Base-by-base conservation (phyloP, 768 basidiomycete species). In the Rhodotorula kratochvilovae region DNA sequence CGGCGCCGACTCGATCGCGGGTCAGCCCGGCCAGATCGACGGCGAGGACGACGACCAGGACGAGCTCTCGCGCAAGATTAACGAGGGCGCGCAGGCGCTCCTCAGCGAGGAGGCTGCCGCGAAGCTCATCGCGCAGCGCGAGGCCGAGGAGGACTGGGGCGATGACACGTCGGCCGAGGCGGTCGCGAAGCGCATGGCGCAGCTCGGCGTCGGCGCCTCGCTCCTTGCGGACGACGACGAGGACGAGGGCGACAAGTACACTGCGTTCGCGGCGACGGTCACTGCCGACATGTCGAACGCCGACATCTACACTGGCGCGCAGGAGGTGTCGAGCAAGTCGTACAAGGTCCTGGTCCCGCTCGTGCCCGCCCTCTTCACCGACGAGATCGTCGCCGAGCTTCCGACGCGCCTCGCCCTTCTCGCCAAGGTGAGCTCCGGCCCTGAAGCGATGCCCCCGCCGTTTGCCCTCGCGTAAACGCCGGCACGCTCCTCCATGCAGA, bases 101-200 rank as follows among this genome's bases (percentile, higher is more conserved):
- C 67, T 74, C 57, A 62, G 46, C 29, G 69, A 71, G 63, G 68
- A 75, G 35, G 33, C 59, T 48, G 74, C 74, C 1, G 67, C 67
- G 25, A 87, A 87, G 66, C 80, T 83, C 5, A 73, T 76, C n/a
- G 77, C 76, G 12, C 86, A 90, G 1, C 82, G 88, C 31, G 79
- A 83, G 6, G 81, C 89, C 61, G 66, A 74, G n/a, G 90, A 92
- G 59, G 91, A 89, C 66, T 96, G 93, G 93, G 89, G 90, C 63
- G 89, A 86, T n/a, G 92, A 95, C 78, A 92, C 91, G 3, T 92
- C 90, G 5, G 85, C 89, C 11, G 91, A 91, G 77, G 92, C 92
- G 31, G 90, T 96, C 71, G 88, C 89, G 74, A 86, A 88, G 39
- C 90, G 93, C 54, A 83, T 90, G 78, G 87, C 87, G 76, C 45